phyloP scores from a whole-genome alignment of 2,329 filamentous ascomycete species.

The Calonectria pseudoturangicola region DNA sequence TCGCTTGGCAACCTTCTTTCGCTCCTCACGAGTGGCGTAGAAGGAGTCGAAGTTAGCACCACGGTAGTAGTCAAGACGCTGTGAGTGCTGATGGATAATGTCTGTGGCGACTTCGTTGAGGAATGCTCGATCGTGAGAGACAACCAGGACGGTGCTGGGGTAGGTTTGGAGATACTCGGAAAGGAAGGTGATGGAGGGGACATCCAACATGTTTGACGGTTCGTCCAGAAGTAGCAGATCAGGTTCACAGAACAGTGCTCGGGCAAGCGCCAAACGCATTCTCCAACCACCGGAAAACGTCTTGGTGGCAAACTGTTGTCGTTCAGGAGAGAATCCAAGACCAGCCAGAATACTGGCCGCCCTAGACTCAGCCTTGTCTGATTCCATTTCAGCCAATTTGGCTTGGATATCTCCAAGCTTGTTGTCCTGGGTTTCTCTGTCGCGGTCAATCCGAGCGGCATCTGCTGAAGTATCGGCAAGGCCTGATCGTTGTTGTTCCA shows the following conservation, averaged over 20 bases:
- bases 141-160: constrained; percentile 94
- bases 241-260: constrained; percentile 98
- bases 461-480: constrained; percentile 95
- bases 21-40: constrained; percentile 97
- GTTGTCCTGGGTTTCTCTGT: constrained; percentile 91
- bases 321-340: constrained; percentile 95
- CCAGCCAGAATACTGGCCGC: constrained; percentile 97
- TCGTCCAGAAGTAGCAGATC: constrained; percentile 97
- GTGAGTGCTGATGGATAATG: constrained; percentile 98
- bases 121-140: constrained; percentile 99
- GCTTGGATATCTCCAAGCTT: constrained; percentile 93
- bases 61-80: constrained; percentile 98
- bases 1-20: constrained; percentile 95
- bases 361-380: constrained; percentile 96
- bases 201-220: constrained; percentile 99
- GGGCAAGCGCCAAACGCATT: constrained; percentile 95
- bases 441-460: constrained; percentile 87
- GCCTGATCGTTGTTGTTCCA: constrained; percentile 85
- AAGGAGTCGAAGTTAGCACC: constrained; percentile 97
- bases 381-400: constrained; percentile 98
- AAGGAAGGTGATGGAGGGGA: constrained; percentile 99
- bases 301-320: constrained; percentile 94
- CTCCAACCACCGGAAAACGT: constrained; percentile 99
- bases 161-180: constrained; percentile 96
- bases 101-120: constrained; percentile 99